These are phyloP conservation scores for Thyridium curvatum DNA, from an alignment of 2,329 filamentous ascomycete genomes.

Conservation along the genomic window DNA sequence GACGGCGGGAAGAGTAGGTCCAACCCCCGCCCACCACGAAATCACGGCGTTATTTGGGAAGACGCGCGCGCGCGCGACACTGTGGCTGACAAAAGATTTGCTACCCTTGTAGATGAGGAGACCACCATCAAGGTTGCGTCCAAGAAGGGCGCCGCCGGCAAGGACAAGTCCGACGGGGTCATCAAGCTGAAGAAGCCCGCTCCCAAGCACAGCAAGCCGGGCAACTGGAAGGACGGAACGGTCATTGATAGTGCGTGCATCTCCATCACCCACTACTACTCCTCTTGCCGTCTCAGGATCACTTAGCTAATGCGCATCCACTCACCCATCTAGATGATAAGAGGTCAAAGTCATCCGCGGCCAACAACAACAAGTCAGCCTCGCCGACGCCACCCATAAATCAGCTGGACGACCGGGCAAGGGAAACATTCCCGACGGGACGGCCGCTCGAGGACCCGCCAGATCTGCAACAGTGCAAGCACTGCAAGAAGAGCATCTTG, in stretches of 20 bases:
- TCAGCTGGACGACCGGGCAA: slow-evolving; percentile 67
- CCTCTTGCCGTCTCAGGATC: too few relatives aligned
- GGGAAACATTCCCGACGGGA: slow-evolving; percentile 75
- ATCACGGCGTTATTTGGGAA: background rate
- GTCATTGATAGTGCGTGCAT: slow-evolving; percentile 50
- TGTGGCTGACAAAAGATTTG: too few relatives aligned
- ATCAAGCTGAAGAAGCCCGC: slow-evolving; percentile 59
- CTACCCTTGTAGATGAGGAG: slow-evolving; percentile 39
- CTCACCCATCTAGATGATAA: slow-evolving; percentile 39
- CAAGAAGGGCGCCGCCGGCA: slow-evolving; percentile 39
- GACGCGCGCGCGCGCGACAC: background rate
- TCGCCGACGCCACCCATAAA: slow-evolving; percentile 54
- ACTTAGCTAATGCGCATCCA: background rate
- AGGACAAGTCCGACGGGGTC: slow-evolving; percentile 35
- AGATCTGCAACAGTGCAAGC: slow-evolving; percentile 81
- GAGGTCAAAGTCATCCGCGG: slow-evolving; percentile 37
- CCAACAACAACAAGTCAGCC: slow-evolving; percentile 31
- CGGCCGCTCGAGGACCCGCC: slow-evolving; percentile 74
- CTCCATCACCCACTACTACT: background rate
- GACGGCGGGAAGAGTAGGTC: too few relatives aligned
- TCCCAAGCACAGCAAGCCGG: slow-evolving; percentile 59
- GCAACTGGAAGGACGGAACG: slow-evolving; percentile 66
- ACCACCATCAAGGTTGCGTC: slow-evolving; percentile 57
- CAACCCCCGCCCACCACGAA: too few relatives aligned
- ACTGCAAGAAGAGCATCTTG: slow-evolving; percentile 85